These are phyloP conservation scores for Irpex lacteus DNA, from an alignment of 1,284 basidiomycete genomes.

Conservation along the genomic window DNA sequence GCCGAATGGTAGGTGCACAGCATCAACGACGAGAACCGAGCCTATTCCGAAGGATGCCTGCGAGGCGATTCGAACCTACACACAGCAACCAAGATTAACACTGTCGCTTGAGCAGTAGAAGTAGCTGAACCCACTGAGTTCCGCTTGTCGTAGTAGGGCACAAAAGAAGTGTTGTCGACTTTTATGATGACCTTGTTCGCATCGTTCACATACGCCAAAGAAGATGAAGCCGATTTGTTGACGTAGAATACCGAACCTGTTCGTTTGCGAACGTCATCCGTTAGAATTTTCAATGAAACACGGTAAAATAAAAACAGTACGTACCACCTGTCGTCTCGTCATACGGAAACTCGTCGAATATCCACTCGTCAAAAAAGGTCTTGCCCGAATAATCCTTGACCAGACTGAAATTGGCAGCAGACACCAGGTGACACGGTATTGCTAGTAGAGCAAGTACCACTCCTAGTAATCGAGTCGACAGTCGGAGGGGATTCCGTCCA, in stretches of 20 bases:
- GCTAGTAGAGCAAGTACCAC: too few species aligned
- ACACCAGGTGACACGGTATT: not conserved
- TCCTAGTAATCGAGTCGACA: too few species aligned
- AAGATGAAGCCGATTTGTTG: conserved; percentile 40
- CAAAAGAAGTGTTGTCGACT: conserved; percentile 55
- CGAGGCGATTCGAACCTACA: conserved; percentile 49
- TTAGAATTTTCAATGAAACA: not conserved
- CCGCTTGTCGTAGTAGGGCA: conserved; percentile 52
- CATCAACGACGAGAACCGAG: conserved; percentile 59
- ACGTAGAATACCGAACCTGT: conserved; percentile 53
- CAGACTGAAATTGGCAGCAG: conserved; percentile 19
- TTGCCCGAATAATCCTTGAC: conserved; percentile 40
- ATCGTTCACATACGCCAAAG: conserved; percentile 54
- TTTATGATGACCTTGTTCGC: conserved; percentile 51
- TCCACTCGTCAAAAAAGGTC: conserved; percentile 51
- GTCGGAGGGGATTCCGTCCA: too few species aligned
- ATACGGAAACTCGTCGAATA: conserved; percentile 46
- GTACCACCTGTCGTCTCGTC: conserved; percentile 47
- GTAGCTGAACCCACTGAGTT: conserved; percentile 41
- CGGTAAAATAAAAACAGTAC: not conserved
- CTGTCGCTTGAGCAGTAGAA: too few species aligned
- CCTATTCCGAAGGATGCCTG: conserved; percentile 48
- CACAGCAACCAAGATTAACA: too few species aligned
- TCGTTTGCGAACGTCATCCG: not conserved
- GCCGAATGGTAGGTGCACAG: conserved; percentile 57